These are phyloP conservation scores for Trypanosoma lewisi DNA, from an alignment of 208 protist genomes.

Conservation along the genomic window DNA sequence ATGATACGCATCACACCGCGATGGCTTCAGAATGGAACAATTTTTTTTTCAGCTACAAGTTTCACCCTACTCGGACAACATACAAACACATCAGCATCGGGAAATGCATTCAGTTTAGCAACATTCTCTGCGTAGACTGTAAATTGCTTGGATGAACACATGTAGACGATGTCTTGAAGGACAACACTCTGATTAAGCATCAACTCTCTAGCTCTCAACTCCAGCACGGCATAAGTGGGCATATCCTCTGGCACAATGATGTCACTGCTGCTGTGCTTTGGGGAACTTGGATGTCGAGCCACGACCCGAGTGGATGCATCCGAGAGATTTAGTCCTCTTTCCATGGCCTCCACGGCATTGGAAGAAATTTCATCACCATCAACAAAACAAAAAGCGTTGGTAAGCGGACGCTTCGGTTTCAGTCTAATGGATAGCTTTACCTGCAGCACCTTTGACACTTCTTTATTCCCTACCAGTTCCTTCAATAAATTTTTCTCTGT, in stretches of 20 bases:
- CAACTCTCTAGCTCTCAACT: slow-evolving; percentile 56
- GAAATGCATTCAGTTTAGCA: slow-evolving; percentile 47
- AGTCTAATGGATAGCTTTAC: slow-evolving; percentile 44
- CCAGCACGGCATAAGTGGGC: slow-evolving; percentile 57
- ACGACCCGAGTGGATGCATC: slow-evolving; percentile 41
- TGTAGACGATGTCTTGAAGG: slow-evolving; percentile 78
- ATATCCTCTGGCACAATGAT: slow-evolving; percentile 46
- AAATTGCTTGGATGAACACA: slow-evolving; percentile 65
- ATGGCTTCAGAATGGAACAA: slow-evolving; percentile 34
- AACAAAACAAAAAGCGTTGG: slow-evolving; percentile 57
- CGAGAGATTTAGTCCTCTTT: slow-evolving; percentile 51
- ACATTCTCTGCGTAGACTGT: slow-evolving; percentile 48
- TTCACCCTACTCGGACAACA: slow-evolving; percentile 65
- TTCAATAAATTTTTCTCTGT: slow-evolving; percentile 31
- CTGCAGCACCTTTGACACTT: slow-evolving; percentile 31
- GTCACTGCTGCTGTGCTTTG: slow-evolving; percentile 42
- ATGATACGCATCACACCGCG: background rate
- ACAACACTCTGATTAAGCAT: slow-evolving; percentile 33
- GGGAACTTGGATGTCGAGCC: slow-evolving; percentile 40
- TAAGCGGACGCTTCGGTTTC: slow-evolving; percentile 37
- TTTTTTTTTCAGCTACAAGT: slow-evolving; percentile 47
- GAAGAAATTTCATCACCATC: slow-evolving; percentile 68
- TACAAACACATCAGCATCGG: slow-evolving; percentile 81
- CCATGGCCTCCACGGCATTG: slow-evolving; percentile 59
- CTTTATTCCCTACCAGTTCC: slow-evolving; percentile 25